Evolutionary conservation across 495 filamentous ascomycete species (phyloP).

Genomic region (Hypoxylon perforatum): DNA sequence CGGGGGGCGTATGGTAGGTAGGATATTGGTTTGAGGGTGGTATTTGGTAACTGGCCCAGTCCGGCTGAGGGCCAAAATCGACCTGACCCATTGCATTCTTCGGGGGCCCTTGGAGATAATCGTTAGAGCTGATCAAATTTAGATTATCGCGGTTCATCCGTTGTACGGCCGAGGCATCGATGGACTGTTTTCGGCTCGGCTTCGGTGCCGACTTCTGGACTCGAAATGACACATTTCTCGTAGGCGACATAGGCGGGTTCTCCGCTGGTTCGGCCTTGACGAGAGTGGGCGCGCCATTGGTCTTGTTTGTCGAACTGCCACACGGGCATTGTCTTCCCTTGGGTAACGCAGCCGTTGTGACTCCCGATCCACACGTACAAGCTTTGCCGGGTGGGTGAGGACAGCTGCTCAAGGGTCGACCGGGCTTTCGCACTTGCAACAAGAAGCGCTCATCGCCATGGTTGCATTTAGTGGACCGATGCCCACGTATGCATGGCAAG

Average conservation of each 20-base stretch:
- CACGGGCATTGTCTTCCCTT: slow-evolving; percentile 62
- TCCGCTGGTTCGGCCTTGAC: slow-evolving; percentile 46
- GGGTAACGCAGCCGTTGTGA: slow-evolving; percentile 63
- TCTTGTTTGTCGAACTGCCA: slow-evolving; percentile 21
- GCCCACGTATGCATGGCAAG: slow-evolving; percentile 85
- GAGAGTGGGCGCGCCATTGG: slow-evolving; percentile 16
- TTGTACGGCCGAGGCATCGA: slow-evolving; percentile 54
- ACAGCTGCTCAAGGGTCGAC: slow-evolving; percentile 79
- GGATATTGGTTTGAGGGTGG: slow-evolving; percentile 21
- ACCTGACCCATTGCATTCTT: slow-evolving; percentile 6
- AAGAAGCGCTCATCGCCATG: slow-evolving; percentile 78
- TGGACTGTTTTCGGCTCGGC: slow-evolving; percentile 55
- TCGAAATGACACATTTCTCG: slow-evolving; percentile 52
- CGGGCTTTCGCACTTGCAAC: slow-evolving; percentile 82
- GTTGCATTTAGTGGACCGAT: slow-evolving; percentile 85
- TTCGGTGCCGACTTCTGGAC: slow-evolving; percentile 52
- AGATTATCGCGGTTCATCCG: slow-evolving; percentile 58
- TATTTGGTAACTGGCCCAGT: slow-evolving; percentile 11
- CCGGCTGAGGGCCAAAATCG: neutral
- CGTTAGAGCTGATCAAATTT: slow-evolving; percentile 45
- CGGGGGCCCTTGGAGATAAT: slow-evolving; percentile 1
- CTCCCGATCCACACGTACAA: slow-evolving; percentile 58
- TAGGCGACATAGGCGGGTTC: slow-evolving; percentile 46
- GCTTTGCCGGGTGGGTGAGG: slow-evolving; percentile 72
- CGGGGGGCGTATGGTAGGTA: slow-evolving; percentile 14